phyloP scores from a whole-genome alignment of 768 basidiomycete species.

The Trametes cubensis region DNA sequence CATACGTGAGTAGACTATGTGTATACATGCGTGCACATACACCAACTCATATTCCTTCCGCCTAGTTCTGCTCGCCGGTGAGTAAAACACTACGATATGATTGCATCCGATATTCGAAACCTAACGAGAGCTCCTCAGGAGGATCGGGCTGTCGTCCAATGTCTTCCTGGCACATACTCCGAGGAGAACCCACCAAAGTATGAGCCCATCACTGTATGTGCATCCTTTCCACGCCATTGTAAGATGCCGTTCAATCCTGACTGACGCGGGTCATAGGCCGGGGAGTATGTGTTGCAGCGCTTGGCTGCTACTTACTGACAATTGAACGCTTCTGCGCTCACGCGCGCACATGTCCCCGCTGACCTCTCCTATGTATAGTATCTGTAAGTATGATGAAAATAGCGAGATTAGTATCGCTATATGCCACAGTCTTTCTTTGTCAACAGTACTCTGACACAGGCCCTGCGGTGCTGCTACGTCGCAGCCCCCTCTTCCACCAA shows the following conservation, averaged over 20 bases:
- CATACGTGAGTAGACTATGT: conserved; percentile 47
- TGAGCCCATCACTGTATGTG: conserved; percentile 41
- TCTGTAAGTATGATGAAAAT: no score
- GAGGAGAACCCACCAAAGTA: conserved; percentile 53
- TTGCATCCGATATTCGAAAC: no score
- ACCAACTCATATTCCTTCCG: conserved; percentile 9
- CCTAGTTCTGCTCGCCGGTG: conserved; percentile 39
- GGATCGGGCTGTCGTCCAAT: conserved; percentile 39
- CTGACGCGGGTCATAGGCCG: conserved; percentile 23
- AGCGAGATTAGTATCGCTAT: no score
- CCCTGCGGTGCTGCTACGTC: no score
- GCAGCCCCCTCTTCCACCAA: no score
- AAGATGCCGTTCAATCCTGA: conserved; percentile 19
- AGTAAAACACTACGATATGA: conserved; percentile 28
- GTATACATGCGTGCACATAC: no score
- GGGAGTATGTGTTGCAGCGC: conserved; percentile 44
- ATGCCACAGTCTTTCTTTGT: no score
- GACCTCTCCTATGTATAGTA: no score
- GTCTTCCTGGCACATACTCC: conserved; percentile 54
- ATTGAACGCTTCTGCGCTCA: neutral
- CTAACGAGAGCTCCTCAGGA: conserved; percentile 15
- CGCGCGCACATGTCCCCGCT: no score
- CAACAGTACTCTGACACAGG: no score
- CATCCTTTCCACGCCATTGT: neutral
- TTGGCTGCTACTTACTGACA: conserved; percentile 43